A percentile compares a stretch with the other conserved stretches of the same genome.
Conservation (phyloP, 2,329 filamentous ascomycete species). For the Lojkania enalia region DNA sequence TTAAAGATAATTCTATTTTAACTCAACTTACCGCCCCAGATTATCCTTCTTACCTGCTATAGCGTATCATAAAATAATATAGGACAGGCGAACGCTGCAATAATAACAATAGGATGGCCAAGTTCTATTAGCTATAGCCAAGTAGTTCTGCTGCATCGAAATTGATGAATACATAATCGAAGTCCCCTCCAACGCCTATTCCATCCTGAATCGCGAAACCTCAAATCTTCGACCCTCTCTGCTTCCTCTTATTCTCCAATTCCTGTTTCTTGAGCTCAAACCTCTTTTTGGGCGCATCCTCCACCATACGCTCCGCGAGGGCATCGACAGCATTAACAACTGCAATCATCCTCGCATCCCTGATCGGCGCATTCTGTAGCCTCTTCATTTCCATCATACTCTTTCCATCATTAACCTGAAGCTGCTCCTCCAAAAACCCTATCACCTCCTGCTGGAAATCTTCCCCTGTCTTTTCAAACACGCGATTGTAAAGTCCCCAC, state of each 20-base stretch:
- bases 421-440: conserved; percentile 49
- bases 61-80: too few species aligned
- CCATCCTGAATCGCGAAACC: too few species aligned
- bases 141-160: too few species aligned
- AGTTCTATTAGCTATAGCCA: too few species aligned
- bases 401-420: conserved; percentile 53
- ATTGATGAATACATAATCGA: too few species aligned
- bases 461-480: conserved; percentile 47
- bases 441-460: conserved; percentile 49
- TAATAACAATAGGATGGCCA: too few species aligned
- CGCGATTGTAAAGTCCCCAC: conserved; percentile 52
- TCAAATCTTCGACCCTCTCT: conserved; percentile 32
- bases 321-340: conserved; percentile 54
- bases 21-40: too few species aligned
- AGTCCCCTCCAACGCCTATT: too few species aligned
- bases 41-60: too few species aligned
- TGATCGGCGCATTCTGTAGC: conserved; percentile 52
- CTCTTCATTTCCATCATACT: conserved; percentile 59
- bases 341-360: conserved; percentile 51
- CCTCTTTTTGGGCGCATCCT: conserved; percentile 50
- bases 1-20: too few species aligned
- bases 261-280: conserved; percentile 48
- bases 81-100: too few species aligned
- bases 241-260: conserved; percentile 40
- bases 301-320: conserved; percentile 54